phyloP scores from a whole-genome alignment of 768 basidiomycete genomes.

The Dentipellis sp. region DNA sequence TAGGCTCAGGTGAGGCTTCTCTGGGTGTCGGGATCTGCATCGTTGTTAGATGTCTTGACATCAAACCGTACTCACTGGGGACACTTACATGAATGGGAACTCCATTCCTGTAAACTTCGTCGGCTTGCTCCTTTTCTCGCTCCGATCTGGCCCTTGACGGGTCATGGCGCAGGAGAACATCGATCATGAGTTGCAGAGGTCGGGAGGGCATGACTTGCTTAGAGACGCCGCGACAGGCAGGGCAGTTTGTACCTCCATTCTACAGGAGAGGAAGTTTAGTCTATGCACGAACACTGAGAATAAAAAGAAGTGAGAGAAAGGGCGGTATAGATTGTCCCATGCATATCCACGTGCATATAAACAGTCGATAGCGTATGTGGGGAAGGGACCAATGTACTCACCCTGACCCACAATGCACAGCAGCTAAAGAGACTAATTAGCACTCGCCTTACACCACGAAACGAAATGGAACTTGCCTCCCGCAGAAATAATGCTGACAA shows the following conservation, averaged over 20 bases:
- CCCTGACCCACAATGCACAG: constrained; percentile 75
- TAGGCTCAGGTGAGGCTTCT: constrained; percentile 70
- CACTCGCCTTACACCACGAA: background rate
- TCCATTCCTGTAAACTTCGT: constrained; percentile 65
- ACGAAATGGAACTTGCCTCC: constrained; percentile 45
- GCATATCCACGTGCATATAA: background rate
- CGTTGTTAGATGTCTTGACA: constrained; percentile 30
- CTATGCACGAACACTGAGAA: no score
- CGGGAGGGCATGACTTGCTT: constrained; percentile 65
- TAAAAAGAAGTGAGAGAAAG: no score
- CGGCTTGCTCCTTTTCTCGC: constrained; percentile 71
- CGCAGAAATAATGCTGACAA: constrained; percentile 88
- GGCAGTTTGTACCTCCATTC: constrained; percentile 84
- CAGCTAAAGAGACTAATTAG: constrained; percentile 39
- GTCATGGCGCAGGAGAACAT: constrained; percentile 59
- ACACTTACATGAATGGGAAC: constrained; percentile 50
- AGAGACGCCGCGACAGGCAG: constrained; percentile 67
- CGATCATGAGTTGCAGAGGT: constrained; percentile 61
- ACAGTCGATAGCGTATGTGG: background rate
- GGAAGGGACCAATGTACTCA: constrained; percentile 33
- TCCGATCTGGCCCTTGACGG: constrained; percentile 61
- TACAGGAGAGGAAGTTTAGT: constrained; percentile 17
- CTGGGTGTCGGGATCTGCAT: constrained; percentile 65
- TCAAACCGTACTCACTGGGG: constrained; percentile 38
- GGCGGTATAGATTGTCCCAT: no score